Evolutionary conservation across 768 basidiomycete species (phyloP).

Genomic region (Phlegmacium glaucopus): DNA sequence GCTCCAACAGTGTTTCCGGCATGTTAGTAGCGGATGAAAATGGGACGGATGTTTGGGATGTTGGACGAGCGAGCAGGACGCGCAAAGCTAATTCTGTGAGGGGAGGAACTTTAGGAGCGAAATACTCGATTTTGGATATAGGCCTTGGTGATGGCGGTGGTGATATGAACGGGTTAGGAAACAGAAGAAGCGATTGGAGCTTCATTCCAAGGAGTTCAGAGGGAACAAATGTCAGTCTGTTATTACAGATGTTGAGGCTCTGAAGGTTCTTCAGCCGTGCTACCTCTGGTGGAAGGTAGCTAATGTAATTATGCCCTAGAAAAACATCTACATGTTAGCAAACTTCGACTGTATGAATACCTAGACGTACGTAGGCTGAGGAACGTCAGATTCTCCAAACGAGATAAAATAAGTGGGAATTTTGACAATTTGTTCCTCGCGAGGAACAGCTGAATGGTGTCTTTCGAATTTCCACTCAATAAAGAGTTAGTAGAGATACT

Average conservation of each 20-base stretch:
- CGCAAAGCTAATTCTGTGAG: conserved; percentile 35
- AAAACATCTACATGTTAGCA: conserved; percentile 12
- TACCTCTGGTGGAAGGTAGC: conserved; percentile 62
- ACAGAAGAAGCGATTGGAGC: conserved; percentile 41
- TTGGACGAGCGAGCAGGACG: conserved; percentile 26
- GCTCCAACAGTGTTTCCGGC: conserved; percentile 26
- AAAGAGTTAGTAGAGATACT: conserved; percentile 28
- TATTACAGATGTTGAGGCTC: conserved; percentile 60
- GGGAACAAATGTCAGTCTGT: conserved; percentile 57
- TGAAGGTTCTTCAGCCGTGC: conserved; percentile 46
- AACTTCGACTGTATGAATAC: not conserved
- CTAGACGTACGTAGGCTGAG: conserved; percentile 57
- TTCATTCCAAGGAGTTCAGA: conserved; percentile 60
- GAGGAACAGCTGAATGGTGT: conserved; percentile 56
- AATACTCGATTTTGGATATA: conserved; percentile 22
- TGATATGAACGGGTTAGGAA: conserved; percentile 59
- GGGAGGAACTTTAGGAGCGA: conserved; percentile 21
- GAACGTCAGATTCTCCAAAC: conserved; percentile 53
- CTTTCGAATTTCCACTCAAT: conserved; percentile 36
- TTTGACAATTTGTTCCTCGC: conserved; percentile 48
- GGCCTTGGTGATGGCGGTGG: conserved; percentile 16
- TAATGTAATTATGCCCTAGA: conserved; percentile 57
- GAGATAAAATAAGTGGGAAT: conserved; percentile 58
- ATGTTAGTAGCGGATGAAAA: conserved; percentile 5
- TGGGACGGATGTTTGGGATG: conserved; percentile 5